phyloP scores from a whole-genome alignment of 495 filamentous ascomycete species.

The Chaetomium fimeti region DNA sequence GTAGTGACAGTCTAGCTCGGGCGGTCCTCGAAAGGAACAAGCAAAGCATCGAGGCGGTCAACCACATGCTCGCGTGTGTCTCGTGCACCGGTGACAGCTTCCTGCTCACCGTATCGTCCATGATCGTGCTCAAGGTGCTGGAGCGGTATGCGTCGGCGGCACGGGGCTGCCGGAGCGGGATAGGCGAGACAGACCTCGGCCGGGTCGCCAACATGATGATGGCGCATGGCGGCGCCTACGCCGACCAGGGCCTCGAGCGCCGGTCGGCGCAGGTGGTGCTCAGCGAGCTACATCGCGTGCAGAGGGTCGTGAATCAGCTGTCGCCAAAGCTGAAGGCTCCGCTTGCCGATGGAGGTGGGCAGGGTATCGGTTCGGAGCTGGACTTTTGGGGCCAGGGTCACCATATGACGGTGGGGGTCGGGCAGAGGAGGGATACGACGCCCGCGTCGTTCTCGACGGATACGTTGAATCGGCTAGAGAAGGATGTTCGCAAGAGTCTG shows the following conservation, averaged over 20 bases:
- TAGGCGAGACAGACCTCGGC: neutral
- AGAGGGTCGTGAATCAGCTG: constrained; percentile 31
- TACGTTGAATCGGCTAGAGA: neutral
- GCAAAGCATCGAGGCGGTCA: constrained; percentile 16
- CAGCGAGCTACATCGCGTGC: constrained; percentile 44
- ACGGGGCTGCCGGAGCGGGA: neutral
- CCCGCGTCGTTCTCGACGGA: neutral
- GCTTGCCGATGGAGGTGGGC: neutral
- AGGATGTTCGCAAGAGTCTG: neutral
- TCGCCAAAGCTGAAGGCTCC: constrained; percentile 12
- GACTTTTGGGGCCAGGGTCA: neutral
- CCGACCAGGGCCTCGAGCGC: constrained; percentile 15
- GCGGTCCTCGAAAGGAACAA: constrained; percentile 9
- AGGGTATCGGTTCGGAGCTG: neutral
- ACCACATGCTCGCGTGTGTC: constrained; percentile 5
- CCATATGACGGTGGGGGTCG: too few species aligned
- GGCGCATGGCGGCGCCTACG: neutral
- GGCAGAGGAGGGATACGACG: neutral
- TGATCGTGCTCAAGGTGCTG: constrained; percentile 19
- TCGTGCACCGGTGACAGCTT: constrained; percentile 12
- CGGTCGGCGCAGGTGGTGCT: constrained; percentile 42
- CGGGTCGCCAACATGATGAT: neutral
- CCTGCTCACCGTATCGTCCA: constrained; percentile 9
- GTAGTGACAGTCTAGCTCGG: too few species aligned
- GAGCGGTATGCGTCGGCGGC: constrained; percentile 9